Conservation (phyloP, 441 rosid genomes). For the Pelargonium australe region DNA sequence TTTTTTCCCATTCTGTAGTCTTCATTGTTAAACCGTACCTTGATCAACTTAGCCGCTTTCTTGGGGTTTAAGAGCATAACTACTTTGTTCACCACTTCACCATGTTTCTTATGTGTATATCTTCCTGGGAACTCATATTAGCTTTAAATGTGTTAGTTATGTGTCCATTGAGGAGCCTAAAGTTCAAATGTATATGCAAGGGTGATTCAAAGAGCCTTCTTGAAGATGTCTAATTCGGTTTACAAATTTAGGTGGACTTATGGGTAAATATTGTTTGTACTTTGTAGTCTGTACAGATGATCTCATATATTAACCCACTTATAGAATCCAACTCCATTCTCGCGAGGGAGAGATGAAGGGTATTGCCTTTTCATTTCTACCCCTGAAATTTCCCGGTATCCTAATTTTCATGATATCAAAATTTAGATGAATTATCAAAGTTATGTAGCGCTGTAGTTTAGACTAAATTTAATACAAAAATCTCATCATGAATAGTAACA, state of each 20-base stretch:
- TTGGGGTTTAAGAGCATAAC: no score
- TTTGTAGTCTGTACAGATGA: not conserved
- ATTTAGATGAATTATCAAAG: no score
- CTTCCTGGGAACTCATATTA: no score
- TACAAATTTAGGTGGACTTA: not conserved
- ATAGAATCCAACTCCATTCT: not conserved
- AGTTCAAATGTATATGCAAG: not conserved
- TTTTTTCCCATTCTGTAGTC: not conserved
- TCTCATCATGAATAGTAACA: no score
- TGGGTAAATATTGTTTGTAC: not conserved
- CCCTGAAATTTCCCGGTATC: not conserved
- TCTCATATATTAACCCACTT: not conserved
- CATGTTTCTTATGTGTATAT: not conserved
- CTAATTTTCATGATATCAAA: no score
- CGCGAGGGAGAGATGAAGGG: not conserved
- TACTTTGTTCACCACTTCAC: no score
- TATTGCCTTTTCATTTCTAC: not conserved
- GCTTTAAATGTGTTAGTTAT: not conserved
- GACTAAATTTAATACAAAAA: no score
- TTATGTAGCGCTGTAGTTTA: no score
- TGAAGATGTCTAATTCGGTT: not conserved
- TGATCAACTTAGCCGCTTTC: not conserved
- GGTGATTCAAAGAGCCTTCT: not conserved
- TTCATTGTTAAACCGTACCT: not conserved
- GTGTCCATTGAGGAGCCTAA: not conserved